Percentiles rank a stretch among this genome's conserved stretches.
Evolutionary conservation across 1,284 basidiomycete species (phyloP).

Genomic region (Ustilago sp.): DNA sequence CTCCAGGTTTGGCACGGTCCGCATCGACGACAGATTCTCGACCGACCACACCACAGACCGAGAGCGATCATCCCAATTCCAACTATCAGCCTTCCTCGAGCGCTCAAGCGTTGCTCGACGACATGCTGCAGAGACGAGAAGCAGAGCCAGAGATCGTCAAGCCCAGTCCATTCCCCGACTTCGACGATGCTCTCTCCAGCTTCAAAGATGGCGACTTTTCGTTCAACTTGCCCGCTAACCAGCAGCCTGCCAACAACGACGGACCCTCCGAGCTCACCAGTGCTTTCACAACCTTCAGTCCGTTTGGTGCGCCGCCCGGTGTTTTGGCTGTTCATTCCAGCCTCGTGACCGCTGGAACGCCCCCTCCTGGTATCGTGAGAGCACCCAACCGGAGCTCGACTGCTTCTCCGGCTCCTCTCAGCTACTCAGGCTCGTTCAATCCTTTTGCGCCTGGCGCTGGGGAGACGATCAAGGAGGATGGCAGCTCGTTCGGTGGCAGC

Average conservation of each 20-base stretch:
- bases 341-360: constrained; percentile 37
- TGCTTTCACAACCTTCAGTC: constrained; percentile 46
- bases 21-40: constrained; percentile 70
- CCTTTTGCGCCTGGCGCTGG: constrained; percentile 63
- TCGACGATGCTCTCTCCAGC: constrained; percentile 62
- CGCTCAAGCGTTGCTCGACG: constrained; percentile 84
- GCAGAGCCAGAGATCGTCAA: constrained; percentile 76
- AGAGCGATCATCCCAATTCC: constrained; percentile 70
- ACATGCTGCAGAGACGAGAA: constrained; percentile 81
- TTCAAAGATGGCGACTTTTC: constrained; percentile 66
- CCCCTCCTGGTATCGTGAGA: constrained; percentile 33
- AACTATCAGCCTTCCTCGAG: constrained; percentile 87
- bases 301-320: constrained; percentile 42
- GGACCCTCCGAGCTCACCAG: constrained; percentile 40
- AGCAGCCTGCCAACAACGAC: constrained; percentile 33
- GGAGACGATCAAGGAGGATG: constrained; percentile 49
- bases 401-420: constrained; percentile 45
- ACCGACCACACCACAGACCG: constrained; percentile 77
- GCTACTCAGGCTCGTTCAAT: constrained; percentile 66
- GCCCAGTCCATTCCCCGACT: constrained; percentile 64
- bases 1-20: constrained; percentile 45
- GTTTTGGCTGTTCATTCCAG: constrained; percentile 40
- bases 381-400: constrained; percentile 49
- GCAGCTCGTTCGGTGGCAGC: constrained; percentile 38
- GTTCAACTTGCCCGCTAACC: constrained; percentile 59